phyloP scores from a whole-genome alignment of 164 flowering plant genomes.

The Paratinospora sagittata region DNA sequence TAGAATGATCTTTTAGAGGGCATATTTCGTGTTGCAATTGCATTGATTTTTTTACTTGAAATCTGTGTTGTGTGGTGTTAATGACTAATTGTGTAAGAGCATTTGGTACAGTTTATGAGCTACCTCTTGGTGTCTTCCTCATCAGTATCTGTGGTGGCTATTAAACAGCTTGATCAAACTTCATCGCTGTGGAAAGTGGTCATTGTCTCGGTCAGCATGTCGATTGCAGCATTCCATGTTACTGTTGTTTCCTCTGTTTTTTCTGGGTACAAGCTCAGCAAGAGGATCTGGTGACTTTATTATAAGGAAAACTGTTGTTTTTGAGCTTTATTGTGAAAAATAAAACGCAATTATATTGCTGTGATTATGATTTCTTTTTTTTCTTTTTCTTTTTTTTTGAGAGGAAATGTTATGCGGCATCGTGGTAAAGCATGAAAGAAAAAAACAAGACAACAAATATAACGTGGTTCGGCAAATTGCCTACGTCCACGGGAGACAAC shows the following conservation, averaged over 20 bases:
- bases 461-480: too few relatives aligned
- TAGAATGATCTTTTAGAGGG: background rate
- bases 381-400: too few relatives aligned
- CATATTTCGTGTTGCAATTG: background rate
- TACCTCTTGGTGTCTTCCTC: conserved; percentile 55
- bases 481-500: too few relatives aligned
- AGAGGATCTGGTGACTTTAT: conserved; percentile 46
- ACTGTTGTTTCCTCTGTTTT: conserved; percentile 27
- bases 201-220: conserved; percentile 31
- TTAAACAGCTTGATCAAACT: conserved; percentile 2
- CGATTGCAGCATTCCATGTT: conserved; percentile 35
- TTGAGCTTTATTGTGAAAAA: background rate
- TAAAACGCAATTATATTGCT: background rate
- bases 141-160: conserved; percentile 27
- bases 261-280: conserved; percentile 59
- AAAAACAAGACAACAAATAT: too few relatives aligned
- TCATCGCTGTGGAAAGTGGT: conserved; percentile 27
- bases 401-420: too few relatives aligned
- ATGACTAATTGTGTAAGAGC: too few relatives aligned
- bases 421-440: too few relatives aligned
- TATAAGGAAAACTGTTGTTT: background rate
- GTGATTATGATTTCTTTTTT: too few relatives aligned
- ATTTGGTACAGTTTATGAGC: conserved; percentile 35
- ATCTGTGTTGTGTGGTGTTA: conserved; percentile 5
- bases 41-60: background rate